Evolutionary conservation across 257 asterid genomes (phyloP), one percentile per base, ranked within the genome.

Genomic region (Asclepias syriaca): DNA sequence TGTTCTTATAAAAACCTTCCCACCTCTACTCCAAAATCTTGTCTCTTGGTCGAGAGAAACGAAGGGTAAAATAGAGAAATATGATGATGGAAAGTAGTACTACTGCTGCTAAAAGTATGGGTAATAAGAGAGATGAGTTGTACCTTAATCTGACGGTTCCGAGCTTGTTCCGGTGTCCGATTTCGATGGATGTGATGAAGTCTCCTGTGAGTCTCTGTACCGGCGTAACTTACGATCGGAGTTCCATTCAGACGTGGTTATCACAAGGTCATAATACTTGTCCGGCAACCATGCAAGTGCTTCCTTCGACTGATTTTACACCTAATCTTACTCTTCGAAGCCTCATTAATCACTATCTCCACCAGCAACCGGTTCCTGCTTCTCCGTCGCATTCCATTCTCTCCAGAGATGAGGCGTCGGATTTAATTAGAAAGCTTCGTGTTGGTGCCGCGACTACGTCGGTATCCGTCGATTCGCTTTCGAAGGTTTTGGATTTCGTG

Each of bases 141-240:
- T 79, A 77, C 86, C 70, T 75, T 12, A 50, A 63, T 37, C 87
- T 93, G 2, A 81, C 95, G 50, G 95, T 90, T 0, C 98, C 98
- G 5, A 83, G 65, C 34, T 76, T 82, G 45, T 91, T 88, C 86
- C 96, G 98, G 51, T 93, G 98, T 75, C 98, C 98, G 71, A 93
- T 93, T 22, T 93, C 98, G 0, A 87, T 93, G 97, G 97, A 93
- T 82, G 92, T 93, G 60, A 93, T 93, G 98, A 90, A 78, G 45
- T 91, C 97, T 54, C 98, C 97, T 77, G 97, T 93, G 55, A 91
- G 96, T 29, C 90, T 93, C 46, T 91, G 89, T 80, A 89, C 97
- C 82, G 98, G 98, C 84, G 92, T 91, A 75, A 93, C 98, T 2
- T 93, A 93, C 84, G 98, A 93, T 22, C 90, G 98, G 37, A 85